A percentile compares a stretch with the other conserved stretches of the same genome.
Evolutionary conservation across 768 basidiomycete species (phyloP).

Genomic region (Psilocybe cubensis): DNA sequence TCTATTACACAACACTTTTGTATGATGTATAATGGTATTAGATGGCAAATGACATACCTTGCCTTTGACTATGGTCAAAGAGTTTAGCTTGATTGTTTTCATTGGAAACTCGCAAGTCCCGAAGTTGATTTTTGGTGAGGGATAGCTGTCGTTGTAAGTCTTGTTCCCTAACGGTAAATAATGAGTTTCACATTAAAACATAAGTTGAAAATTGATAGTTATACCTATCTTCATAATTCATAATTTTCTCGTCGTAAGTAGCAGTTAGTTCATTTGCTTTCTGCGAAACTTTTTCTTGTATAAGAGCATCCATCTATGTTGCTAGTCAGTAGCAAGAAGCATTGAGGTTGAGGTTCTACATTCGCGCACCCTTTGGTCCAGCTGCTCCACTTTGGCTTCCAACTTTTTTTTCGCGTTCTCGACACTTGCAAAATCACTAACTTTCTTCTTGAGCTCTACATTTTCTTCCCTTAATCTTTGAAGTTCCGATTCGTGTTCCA

Average conservation of each 20-base stretch:
- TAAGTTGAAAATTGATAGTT: neutral
- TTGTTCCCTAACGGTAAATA: conserved; percentile 68
- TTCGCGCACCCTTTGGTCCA: conserved; percentile 77
- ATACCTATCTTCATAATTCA: conserved; percentile 95
- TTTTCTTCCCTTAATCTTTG: conserved; percentile 81
- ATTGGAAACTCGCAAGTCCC: conserved; percentile 88
- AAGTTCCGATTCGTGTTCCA: conserved; percentile 75
- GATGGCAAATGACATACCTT: conserved; percentile 59
- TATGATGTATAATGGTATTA: neutral
- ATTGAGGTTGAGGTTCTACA: neutral
- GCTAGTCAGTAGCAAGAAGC: conserved; percentile 2
- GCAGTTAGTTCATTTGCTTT: conserved; percentile 98
- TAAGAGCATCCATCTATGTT: conserved; percentile 89
- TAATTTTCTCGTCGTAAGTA: conserved; percentile 93
- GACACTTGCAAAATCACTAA: conserved; percentile 62
- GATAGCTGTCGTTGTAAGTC: conserved; percentile 91
- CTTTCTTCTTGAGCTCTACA: conserved; percentile 69
- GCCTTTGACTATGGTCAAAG: conserved; percentile 86
- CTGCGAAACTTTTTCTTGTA: conserved; percentile 84
- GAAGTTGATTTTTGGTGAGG: conserved; percentile 86
- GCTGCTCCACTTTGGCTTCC: conserved; percentile 70
- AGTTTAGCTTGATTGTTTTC: conserved; percentile 94
- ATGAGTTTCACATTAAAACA: neutral
- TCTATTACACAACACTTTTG: conserved; percentile 46
- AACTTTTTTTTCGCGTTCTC: conserved; percentile 79